phyloP scores from a whole-genome alignment of 176 grass and related monocot species.

The Tuctoria greenei region DNA sequence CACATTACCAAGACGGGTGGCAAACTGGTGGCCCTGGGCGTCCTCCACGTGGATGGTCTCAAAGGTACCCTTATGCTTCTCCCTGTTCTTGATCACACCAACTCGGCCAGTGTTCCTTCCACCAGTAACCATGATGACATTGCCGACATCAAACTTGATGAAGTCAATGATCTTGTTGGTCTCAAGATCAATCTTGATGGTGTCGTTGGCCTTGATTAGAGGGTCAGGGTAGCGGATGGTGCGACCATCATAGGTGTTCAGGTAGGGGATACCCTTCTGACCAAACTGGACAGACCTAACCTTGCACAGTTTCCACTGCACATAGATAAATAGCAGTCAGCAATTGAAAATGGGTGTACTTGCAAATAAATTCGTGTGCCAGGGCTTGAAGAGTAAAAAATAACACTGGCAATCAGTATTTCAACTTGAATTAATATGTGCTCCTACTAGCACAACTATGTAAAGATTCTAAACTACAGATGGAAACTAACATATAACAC shows the following conservation, averaged over 20 bases:
- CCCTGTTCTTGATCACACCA: conserved; percentile 66
- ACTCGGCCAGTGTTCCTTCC: conserved; percentile 61
- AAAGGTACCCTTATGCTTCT: conserved; percentile 77
- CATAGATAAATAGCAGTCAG: too few relatives aligned
- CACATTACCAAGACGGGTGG: conserved; percentile 52
- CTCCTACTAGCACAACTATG: background rate
- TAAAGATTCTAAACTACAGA: background rate
- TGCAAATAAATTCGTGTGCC: too few relatives aligned
- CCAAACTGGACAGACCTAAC: conserved; percentile 65
- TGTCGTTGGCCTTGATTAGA: conserved; percentile 67
- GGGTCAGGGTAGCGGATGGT: conserved; percentile 69
- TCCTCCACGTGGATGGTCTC: conserved; percentile 68
- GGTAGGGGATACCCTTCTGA: conserved; percentile 57
- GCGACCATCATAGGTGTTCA: conserved; percentile 71
- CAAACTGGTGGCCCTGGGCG: conserved; percentile 56
- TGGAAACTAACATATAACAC: background rate
- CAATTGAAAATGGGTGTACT: too few relatives aligned
- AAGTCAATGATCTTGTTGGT: conserved; percentile 66
- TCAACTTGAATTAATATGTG: background rate
- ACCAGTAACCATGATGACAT: conserved; percentile 66
- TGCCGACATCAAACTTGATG: conserved; percentile 66
- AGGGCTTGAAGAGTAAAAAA: background rate
- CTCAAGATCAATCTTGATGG: conserved; percentile 63
- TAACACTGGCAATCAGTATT: background rate
- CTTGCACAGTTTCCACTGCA: conserved; percentile 63